Conservation (phyloP, 805 yeast genomes). For the Saccharomyces paradoxus region DNA sequence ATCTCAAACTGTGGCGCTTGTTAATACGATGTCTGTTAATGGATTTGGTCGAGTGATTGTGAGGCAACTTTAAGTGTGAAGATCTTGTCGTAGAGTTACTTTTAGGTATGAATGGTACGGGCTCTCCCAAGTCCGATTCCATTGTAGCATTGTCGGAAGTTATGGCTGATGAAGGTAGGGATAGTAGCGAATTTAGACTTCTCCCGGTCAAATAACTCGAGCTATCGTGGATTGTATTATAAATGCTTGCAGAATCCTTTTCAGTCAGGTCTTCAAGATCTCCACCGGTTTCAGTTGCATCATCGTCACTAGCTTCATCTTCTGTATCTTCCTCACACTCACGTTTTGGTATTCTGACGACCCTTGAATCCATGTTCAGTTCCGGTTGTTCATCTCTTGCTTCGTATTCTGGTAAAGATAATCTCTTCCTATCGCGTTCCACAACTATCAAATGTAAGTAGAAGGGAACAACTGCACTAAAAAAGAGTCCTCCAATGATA, state of each 20-base stretch:
- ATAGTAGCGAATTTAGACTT: neutral
- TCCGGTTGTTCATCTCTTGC: slow-evolving; percentile 77
- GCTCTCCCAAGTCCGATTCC: neutral
- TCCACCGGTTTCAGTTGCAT: slow-evolving; percentile 1
- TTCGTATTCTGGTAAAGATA: slow-evolving; percentile 61
- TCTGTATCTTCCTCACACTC: slow-evolving; percentile 5
- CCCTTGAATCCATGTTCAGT: slow-evolving; percentile 68
- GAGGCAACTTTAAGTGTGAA: neutral
- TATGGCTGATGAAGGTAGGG: neutral
- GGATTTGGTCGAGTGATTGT: neutral
- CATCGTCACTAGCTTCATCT: slow-evolving; percentile 5
- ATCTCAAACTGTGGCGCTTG: slow-evolving; percentile 26
- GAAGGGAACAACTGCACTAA: slow-evolving; percentile 60
- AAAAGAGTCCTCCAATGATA: slow-evolving; percentile 67
- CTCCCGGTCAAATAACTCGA: neutral
- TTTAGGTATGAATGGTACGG: neutral
- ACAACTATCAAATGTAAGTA: slow-evolving; percentile 66
- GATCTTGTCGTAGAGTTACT: neutral
- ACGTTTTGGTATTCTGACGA: slow-evolving; percentile 41
- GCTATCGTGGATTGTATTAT: neutral
- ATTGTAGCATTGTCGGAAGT: neutral
- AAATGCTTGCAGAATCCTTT: neutral
- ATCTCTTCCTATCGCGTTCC: slow-evolving; percentile 54
- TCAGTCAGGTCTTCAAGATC: neutral
- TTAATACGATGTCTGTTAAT: slow-evolving; percentile 1